Evolutionary conservation across 2,329 filamentous ascomycete species (phyloP), one percentile per base, ranked within the genome.

Genomic region (Sporothrix mexicana): DNA sequence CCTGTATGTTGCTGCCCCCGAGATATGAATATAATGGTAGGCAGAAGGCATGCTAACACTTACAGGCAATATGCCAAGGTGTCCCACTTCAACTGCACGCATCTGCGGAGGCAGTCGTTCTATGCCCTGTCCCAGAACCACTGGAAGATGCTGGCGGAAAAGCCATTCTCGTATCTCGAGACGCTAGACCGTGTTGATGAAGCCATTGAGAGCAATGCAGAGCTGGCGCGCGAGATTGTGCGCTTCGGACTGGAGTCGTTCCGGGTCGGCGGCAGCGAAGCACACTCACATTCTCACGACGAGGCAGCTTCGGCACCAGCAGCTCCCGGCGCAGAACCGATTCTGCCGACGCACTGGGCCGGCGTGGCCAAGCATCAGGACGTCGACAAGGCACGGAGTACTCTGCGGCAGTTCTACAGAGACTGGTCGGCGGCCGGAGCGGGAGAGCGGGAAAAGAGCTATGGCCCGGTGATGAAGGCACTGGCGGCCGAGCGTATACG

Each of bases 331-430:
- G 70, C 83, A 0, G 81, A 83, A 49, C 82, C 83, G 0, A 78
- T 78, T 30, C 84, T 91, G 77, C 88, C 88, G 41, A 83, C 85
- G 13, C 86, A 90, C 61, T 95, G 94, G 91, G 86, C 88, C 23
- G 90, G 74, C 4, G 85, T 88, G 45, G 92, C 94, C 15, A 95
- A 91, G 59, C 83, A 89, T 36, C 85, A 85, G 25, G 95, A 98
- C 78, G 85, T 97, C 70, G 94, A 97, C 79, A 99, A 98, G 82
- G 95, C 95, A 1, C 89, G 94, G 75, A 97, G 94, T 78, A 98
- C 95, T 1, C 87, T 99, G 69, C 90, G 95, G 12, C 96, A 99
- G 79, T 93, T 98, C 80, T 98, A 95, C 81, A 91, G 96, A 17
- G 96, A 99, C 81, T 99, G 97, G 96, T 94, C 93, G 30, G 87